Evolutionary conservation across 106 monocot species (phyloP).

Genomic region (Dioscorea zingiberensis): DNA sequence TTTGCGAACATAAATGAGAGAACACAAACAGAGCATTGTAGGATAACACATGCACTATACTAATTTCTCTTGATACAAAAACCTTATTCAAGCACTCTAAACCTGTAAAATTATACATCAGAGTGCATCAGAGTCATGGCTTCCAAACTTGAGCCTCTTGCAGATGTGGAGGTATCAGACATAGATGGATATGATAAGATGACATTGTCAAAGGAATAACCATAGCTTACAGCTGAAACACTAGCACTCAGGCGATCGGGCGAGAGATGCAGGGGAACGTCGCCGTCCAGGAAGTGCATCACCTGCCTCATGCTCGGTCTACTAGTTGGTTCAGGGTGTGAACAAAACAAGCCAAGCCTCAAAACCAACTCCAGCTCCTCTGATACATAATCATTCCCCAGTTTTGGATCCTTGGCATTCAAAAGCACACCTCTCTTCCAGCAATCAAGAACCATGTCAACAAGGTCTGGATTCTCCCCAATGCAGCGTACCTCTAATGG

Average conservation of each 20-base stretch:
- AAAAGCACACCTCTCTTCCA: neutral
- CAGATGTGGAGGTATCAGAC: neutral
- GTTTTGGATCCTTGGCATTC: neutral
- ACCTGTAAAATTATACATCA: too few relatives aligned
- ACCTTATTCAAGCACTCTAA: too few relatives aligned
- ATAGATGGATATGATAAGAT: neutral
- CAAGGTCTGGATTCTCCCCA: neutral
- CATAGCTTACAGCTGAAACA: neutral
- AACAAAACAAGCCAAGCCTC: neutral
- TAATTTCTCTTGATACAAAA: too few relatives aligned
- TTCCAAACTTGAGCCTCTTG: too few relatives aligned
- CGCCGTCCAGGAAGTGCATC: neutral
- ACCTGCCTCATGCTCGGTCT: neutral
- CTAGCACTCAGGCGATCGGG: too few relatives aligned
- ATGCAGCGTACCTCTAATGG: neutral
- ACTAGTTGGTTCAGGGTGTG: neutral
- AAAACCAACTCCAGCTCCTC: constrained; percentile 3
- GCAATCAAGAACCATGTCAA: neutral
- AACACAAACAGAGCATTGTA: too few relatives aligned
- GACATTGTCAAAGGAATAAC: neutral
- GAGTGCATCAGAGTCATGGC: too few relatives aligned
- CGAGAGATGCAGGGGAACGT: neutral
- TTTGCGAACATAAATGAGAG: too few relatives aligned
- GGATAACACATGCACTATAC: too few relatives aligned
- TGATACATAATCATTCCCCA: neutral